A percentile compares a stretch with the other conserved stretches of the same genome.
Evolutionary conservation across 768 basidiomycete genomes (phyloP).

Genomic region (Mycena galopus): DNA sequence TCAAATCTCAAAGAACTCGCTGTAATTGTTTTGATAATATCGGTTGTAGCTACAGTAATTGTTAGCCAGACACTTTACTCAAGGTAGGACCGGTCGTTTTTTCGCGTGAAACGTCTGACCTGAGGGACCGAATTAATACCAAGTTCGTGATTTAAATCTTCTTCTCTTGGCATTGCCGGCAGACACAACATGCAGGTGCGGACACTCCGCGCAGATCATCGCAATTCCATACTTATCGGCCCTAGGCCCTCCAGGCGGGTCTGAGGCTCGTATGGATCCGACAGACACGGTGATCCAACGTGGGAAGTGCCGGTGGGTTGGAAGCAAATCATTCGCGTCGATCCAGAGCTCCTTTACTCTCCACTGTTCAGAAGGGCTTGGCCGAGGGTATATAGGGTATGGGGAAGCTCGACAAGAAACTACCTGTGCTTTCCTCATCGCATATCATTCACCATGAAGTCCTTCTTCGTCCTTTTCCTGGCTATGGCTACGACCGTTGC

Average conservation of each 20-base stretch:
- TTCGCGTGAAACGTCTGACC: too few species aligned
- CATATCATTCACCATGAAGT: slow-evolving; percentile 22
- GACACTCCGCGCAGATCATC: slow-evolving; percentile 6
- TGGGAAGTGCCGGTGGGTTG: too few species aligned
- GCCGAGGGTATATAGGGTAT: slow-evolving; percentile 12
- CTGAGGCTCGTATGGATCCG: not conserved
- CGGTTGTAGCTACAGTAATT: too few species aligned
- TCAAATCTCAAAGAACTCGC: too few species aligned
- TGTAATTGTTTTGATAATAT: too few species aligned
- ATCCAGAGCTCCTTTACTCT: too few species aligned
- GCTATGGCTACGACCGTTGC: slow-evolving; percentile 15
- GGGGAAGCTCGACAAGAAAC: slow-evolving; percentile 13
- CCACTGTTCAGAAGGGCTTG: not conserved
- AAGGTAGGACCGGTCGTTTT: too few species aligned
- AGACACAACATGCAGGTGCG: slow-evolving; percentile 4
- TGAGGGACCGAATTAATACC: too few species aligned
- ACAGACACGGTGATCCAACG: too few species aligned
- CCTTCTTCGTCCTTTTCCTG: slow-evolving; percentile 5
- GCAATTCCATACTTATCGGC: slow-evolving; percentile 9
- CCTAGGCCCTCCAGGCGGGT: not conserved
- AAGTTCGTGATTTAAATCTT: too few species aligned
- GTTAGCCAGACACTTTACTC: too few species aligned
- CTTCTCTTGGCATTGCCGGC: not conserved
- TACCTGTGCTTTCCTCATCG: slow-evolving; percentile 14
- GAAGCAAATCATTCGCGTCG: too few species aligned